Evolutionary conservation across 106 monocot genomes (phyloP).

Genomic region (Chionographis japonica): DNA sequence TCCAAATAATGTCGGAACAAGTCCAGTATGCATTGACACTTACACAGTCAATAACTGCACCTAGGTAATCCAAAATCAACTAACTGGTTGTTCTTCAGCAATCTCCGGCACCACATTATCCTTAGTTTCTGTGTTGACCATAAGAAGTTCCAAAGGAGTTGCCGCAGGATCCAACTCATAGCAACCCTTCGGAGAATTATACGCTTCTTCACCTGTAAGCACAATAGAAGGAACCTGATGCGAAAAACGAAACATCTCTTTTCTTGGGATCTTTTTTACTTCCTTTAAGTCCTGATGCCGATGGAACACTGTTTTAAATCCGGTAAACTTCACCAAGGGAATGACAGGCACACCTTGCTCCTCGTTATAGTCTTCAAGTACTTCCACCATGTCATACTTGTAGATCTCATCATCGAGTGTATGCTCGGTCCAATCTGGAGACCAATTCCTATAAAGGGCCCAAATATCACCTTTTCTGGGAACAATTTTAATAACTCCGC

Average conservation of each 20-base stretch:
- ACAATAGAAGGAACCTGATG: slow-evolving; percentile 61
- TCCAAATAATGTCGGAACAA: too few species aligned
- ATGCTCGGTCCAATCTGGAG: slow-evolving; percentile 45
- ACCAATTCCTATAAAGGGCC: slow-evolving; percentile 76
- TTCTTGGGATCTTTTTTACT: slow-evolving; percentile 35
- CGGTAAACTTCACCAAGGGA: slow-evolving; percentile 47
- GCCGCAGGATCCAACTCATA: slow-evolving; percentile 71
- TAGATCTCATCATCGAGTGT: slow-evolving; percentile 55
- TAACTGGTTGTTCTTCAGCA: not conserved
- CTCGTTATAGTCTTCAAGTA: slow-evolving; percentile 58
- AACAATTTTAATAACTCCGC: slow-evolving; percentile 51
- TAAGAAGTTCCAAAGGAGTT: slow-evolving; percentile 64
- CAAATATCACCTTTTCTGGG: slow-evolving; percentile 68
- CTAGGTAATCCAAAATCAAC: too few species aligned
- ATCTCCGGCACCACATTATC: slow-evolving; percentile 12
- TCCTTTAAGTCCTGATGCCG: slow-evolving; percentile 26
- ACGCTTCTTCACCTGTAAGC: slow-evolving; percentile 58
- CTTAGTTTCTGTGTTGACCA: slow-evolving; percentile 23
- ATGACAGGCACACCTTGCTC: slow-evolving; percentile 33
- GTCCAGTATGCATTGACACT: too few species aligned
- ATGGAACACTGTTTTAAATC: slow-evolving; percentile 49
- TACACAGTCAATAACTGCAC: too few species aligned
- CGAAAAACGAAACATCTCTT: slow-evolving; percentile 66
- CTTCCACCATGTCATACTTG: slow-evolving; percentile 67
- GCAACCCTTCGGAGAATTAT: slow-evolving; percentile 48